These are phyloP conservation scores for Diaporthe amygdali DNA, from an alignment of 2,329 filamentous ascomycete genomes.

Conservation along the genomic window DNA sequence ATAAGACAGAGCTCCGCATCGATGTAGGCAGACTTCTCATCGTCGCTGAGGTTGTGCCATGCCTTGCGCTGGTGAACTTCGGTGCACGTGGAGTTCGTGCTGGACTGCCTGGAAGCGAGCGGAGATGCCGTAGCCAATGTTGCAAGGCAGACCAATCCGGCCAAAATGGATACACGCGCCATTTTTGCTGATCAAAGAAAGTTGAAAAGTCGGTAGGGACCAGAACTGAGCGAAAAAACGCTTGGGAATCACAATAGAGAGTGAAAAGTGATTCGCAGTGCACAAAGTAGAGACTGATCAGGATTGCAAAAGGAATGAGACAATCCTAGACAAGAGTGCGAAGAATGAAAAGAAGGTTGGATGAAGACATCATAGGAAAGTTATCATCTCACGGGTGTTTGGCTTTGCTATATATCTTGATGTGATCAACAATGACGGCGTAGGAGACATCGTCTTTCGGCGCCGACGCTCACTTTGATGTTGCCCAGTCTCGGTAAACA, in stretches of 20 bases:
- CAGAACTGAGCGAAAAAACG: neutral
- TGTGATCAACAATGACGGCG: too few species aligned
- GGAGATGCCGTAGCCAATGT: neutral
- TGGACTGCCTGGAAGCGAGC: neutral
- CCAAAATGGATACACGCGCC: neutral
- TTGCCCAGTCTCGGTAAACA: neutral
- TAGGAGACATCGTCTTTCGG: too few species aligned
- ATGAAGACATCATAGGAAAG: neutral
- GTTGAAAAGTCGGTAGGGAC: neutral
- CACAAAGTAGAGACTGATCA: neutral
- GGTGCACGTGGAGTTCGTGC: slow-evolving; percentile 4
- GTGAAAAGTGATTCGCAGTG: neutral
- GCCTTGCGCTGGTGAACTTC: slow-evolving; percentile 17
- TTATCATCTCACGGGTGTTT: neutral
- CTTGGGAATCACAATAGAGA: neutral
- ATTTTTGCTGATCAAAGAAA: neutral
- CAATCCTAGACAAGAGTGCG: neutral
- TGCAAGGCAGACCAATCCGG: neutral
- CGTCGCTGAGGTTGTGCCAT: slow-evolving; percentile 20
- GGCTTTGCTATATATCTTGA: neutral
- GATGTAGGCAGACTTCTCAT: slow-evolving; percentile 36
- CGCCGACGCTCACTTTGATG: neutral
- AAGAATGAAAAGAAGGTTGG: neutral
- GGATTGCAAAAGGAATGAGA: neutral
- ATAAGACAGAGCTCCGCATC: slow-evolving; percentile 39